Conservation (phyloP, 495 filamentous ascomycete genomes). For the Penicillium paxilli region DNA sequence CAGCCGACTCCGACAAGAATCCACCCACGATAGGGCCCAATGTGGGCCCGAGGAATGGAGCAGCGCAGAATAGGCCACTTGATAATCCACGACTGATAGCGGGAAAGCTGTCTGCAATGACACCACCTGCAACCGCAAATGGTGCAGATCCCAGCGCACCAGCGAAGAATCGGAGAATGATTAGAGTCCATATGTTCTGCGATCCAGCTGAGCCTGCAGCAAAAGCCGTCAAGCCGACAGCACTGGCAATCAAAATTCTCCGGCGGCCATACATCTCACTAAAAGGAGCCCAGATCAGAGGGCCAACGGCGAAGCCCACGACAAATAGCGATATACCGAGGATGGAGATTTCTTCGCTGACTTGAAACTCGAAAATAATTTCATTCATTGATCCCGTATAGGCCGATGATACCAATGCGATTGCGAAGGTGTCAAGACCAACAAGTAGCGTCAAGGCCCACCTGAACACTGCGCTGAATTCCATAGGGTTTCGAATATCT, state of each 20-base stretch:
- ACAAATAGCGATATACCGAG: constrained; percentile 18
- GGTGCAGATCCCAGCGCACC: constrained; percentile 61
- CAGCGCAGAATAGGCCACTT: constrained; percentile 51
- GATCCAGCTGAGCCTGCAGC: constrained; percentile 55
- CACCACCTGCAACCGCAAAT: constrained; percentile 57
- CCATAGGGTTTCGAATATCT: constrained; percentile 61
- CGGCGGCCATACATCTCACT: constrained; percentile 54
- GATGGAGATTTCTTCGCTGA: constrained; percentile 9
- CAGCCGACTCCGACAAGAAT: constrained; percentile 47
- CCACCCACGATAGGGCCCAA: constrained; percentile 54
- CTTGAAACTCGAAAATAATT: constrained; percentile 1
- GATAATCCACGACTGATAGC: constrained; percentile 55
- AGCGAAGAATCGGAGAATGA: constrained; percentile 65
- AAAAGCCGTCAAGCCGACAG: constrained; percentile 54
- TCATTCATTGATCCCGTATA: constrained; percentile 32
- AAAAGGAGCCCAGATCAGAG: constrained; percentile 48
- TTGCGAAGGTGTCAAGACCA: constrained; percentile 61
- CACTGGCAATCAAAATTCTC: constrained; percentile 41
- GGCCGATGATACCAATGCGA: constrained; percentile 68
- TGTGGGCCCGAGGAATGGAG: constrained; percentile 59
- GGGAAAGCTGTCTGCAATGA: constrained; percentile 61
- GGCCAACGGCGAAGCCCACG: constrained; percentile 30
- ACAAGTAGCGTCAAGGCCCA: constrained; percentile 51
- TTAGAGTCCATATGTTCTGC: constrained; percentile 54
- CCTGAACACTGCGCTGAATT: constrained; percentile 50